Percentiles rank a stretch among this genome's conserved stretches.
These are phyloP conservation scores for Cryptococcus maquisensis DNA, from an alignment of 1,284 basidiomycete genomes.

Conservation along the genomic window DNA sequence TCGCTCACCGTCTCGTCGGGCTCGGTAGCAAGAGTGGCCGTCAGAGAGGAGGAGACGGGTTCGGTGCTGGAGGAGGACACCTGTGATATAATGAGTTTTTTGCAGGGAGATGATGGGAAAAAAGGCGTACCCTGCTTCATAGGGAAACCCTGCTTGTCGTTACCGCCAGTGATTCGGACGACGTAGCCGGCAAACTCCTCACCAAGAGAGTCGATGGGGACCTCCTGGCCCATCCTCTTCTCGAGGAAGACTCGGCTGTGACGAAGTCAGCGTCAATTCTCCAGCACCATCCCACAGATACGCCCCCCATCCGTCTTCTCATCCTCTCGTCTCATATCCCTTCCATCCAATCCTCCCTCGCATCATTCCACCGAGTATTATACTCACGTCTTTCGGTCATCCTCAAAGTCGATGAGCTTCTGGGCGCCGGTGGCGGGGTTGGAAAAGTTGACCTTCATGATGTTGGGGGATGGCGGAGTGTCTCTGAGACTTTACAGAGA, in stretches of 20 bases:
- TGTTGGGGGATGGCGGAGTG: slow-evolving; percentile 15
- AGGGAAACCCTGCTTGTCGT: slow-evolving; percentile 71
- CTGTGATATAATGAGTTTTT: slow-evolving; percentile 50
- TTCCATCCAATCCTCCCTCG: background rate
- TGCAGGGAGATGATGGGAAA: too few species aligned
- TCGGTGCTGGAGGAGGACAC: slow-evolving; percentile 91
- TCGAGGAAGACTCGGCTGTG: slow-evolving; percentile 87
- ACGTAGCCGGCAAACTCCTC: slow-evolving; percentile 98
- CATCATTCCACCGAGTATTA: background rate
- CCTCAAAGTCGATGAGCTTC: slow-evolving; percentile 92
- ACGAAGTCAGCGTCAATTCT: background rate
- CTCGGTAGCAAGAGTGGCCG: slow-evolving; percentile 96
- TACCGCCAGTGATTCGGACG: slow-evolving; percentile 83
- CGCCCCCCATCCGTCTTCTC: background rate
- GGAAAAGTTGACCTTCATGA: slow-evolving; percentile 97
- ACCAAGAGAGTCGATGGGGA: slow-evolving; percentile 78
- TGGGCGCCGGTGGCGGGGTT: slow-evolving; percentile 95
- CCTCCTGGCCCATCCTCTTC: slow-evolving; percentile 94
- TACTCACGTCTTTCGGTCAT: slow-evolving; percentile 80
- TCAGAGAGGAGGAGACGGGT: slow-evolving; percentile 89
- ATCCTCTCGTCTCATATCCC: too few species aligned
- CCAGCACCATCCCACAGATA: background rate
- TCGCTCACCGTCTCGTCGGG: slow-evolving; percentile 89
- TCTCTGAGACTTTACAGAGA: too few species aligned
- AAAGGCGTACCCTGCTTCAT: slow-evolving; percentile 97